A percentile compares a stretch with the other conserved stretches of the same genome.
Conservation (phyloP, 352 stramenopile genomes). For the Elongisporangium undulatum region DNA sequence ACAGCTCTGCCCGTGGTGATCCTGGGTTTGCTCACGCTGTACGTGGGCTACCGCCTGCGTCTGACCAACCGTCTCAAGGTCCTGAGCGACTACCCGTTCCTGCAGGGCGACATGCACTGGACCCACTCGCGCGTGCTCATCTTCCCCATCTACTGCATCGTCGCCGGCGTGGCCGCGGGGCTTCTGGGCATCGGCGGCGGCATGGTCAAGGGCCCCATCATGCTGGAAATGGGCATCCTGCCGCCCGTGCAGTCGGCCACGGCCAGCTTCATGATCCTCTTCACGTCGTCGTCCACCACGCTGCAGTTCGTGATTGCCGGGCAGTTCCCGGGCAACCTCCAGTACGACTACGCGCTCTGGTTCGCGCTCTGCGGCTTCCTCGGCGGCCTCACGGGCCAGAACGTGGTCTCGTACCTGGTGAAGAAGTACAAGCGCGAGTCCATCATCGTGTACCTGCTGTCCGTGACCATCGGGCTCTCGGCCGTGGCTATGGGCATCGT, state of each 20-base stretch:
- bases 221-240: constrained; percentile 97
- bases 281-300: constrained; percentile 93
- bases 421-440: constrained; percentile 87
- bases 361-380: constrained; percentile 91
- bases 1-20: constrained; percentile 82
- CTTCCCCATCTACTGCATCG: constrained; percentile 91
- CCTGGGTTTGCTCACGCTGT: constrained; percentile 56
- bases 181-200: constrained; percentile 95
- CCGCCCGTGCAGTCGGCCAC: constrained; percentile 87
- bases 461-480: constrained; percentile 66
- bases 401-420: constrained; percentile 87
- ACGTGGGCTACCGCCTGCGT: constrained; percentile 51
- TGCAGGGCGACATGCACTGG: constrained; percentile 95
- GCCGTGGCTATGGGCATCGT: constrained; percentile 67
- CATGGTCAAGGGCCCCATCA: constrained; percentile 97
- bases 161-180: constrained; percentile 93
- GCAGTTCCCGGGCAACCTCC: constrained; percentile 62
- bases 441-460: constrained; percentile 81
- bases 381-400: constrained; percentile 67
- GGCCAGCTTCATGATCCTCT: constrained; percentile 90
- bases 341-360: constrained; percentile 91
- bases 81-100: constrained; percentile 68
- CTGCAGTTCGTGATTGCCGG: constrained; percentile 81
- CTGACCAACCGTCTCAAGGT: constrained; percentile 74
- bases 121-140: constrained; percentile 80